Conservation (phyloP, 176 grass and related monocot genomes). For the Musa schizocarpa region DNA sequence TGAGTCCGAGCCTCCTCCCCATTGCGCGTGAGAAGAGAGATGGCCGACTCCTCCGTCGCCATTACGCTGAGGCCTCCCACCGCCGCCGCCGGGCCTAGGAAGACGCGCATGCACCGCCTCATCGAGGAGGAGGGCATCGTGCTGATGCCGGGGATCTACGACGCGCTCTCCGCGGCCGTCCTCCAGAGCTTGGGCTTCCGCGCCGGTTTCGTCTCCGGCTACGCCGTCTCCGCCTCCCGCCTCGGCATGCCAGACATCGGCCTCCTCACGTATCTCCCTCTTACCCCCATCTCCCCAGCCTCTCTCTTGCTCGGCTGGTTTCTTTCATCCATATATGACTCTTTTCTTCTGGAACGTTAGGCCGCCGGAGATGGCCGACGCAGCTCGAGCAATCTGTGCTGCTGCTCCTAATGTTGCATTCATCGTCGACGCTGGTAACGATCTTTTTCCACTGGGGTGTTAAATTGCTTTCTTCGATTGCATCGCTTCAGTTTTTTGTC, state of each 20-base stretch:
- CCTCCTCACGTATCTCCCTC: slow-evolving; percentile 29
- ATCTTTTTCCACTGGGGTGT: background rate
- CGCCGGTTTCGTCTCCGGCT: slow-evolving; percentile 34
- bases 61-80: background rate
- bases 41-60: background rate
- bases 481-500: background rate
- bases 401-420: slow-evolving; percentile 18
- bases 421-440: slow-evolving; percentile 32
- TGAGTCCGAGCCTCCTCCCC: too few relatives aligned
- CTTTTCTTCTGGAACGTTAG: slow-evolving; percentile 5
- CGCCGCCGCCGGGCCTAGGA: background rate
- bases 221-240: slow-evolving; percentile 29
- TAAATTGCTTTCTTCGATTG: background rate
- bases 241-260: slow-evolving; percentile 42
- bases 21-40: background rate
- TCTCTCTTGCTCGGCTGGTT: background rate
- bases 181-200: slow-evolving; percentile 30
- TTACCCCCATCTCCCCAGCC: too few relatives aligned
- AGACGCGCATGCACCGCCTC: slow-evolving; percentile 22
- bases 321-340: background rate
- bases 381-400: slow-evolving; percentile 19
- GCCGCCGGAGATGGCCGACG: slow-evolving; percentile 37
- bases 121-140: slow-evolving; percentile 30
- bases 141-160: slow-evolving; percentile 25
- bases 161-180: slow-evolving; percentile 41